Evolutionary conservation across 805 yeast species (phyloP), one percentile per base, ranked within the genome.

Genomic region (Barnettozyma vustinii): DNA sequence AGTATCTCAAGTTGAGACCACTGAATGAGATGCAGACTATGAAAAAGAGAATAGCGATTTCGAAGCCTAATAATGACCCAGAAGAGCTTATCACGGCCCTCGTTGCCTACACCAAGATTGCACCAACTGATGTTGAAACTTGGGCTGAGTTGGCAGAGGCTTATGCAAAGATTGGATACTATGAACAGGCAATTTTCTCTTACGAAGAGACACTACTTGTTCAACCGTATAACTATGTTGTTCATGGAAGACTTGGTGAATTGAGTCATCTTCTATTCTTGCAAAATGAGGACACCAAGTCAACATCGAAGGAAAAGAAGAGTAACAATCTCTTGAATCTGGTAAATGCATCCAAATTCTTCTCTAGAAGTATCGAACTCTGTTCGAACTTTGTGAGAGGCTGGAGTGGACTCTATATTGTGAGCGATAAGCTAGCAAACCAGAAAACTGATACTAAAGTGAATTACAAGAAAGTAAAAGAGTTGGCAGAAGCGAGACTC

Each of bases 121-220:
- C 77, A 56, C 96, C 97, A 1, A 63, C 83, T 19, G 98, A 94
- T 64, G 70, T 78, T 2, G 81, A 84, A 53, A 70, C 85, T 2
- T 89, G 96, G 96, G 73, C 81, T 43, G 96, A 87, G 64, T 70
- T 90, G 48, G 84, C 81, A 4, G 79, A 80, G 35, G 70, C 76
- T n/a, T 92, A 92, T 62, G 65, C 65, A 21, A 62, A 69, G 13
- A 52, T 74, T 9, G 90, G 90, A 1, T 81, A 82, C 59, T 81
- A 76, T 55, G 83, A 79, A 33, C 81, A 82, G 56, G 83, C 94
- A 0, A 73, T 85, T 6, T 80, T 74, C 61, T 74, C 87, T 48
- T 74, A 77, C 25, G 80, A 87, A 59, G 97, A 92, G 61, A 77
- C 87, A 2, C 65, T 91, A 15, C 59, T 87, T 32, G 72, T 78